A percentile compares a stretch with the other conserved stretches of the same genome.
These are phyloP conservation scores for Heliamphora ciliata DNA, from an alignment of 179 eudicot genomes.

Conservation along the genomic window DNA sequence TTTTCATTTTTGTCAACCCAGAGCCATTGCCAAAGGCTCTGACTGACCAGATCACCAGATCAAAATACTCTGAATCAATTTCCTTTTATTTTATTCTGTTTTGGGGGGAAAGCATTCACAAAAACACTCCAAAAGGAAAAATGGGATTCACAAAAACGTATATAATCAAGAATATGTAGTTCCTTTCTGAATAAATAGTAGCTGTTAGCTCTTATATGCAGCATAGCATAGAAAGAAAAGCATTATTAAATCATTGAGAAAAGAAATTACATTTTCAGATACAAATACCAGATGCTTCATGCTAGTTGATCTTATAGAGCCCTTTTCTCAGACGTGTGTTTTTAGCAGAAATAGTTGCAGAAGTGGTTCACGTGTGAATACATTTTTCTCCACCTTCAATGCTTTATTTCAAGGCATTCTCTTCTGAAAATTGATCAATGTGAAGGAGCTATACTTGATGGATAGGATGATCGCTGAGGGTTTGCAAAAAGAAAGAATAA, in stretches of 20 bases:
- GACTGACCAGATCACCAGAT: background rate
- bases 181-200: background rate
- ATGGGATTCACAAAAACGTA: too few relatives aligned
- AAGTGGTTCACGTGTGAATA: background rate
- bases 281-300: background rate
- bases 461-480: background rate
- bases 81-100: background rate
- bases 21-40: background rate
- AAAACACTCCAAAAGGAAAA: background rate
- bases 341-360: background rate
- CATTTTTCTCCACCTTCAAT: background rate
- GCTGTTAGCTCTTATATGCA: background rate
- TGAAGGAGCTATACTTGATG: background rate
- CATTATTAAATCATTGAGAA: background rate
- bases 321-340: slow-evolving; percentile 4
- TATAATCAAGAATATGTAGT: background rate
- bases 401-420: background rate
- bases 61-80: background rate
- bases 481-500: too few relatives aligned
- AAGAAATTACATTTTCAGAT: background rate
- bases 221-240: background rate
- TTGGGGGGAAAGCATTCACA: background rate
- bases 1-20: background rate
- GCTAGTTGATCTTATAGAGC: background rate
- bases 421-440: background rate